Evolutionary conservation across 768 basidiomycete species (phyloP).

Genomic region (Lactarius hatsudake): DNA sequence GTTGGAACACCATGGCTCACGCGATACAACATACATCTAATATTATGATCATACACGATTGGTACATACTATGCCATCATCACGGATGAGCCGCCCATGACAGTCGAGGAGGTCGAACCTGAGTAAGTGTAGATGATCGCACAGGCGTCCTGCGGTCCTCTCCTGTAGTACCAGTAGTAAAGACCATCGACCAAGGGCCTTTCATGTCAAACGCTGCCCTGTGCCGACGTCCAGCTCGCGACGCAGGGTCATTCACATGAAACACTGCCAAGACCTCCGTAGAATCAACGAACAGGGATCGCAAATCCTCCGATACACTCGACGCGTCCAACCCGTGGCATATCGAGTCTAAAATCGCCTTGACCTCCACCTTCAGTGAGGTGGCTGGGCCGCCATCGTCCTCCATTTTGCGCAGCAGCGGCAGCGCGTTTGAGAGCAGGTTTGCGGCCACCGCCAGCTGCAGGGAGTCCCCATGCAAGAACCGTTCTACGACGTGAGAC

Average conservation of each 20-base stretch:
- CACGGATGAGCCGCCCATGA: neutral
- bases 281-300: constrained; percentile 5
- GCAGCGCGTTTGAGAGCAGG: neutral
- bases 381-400: neutral
- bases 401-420: constrained; percentile 4
- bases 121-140: neutral
- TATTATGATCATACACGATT: neutral
- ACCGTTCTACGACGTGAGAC: neutral
- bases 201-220: neutral
- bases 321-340: constrained; percentile 4
- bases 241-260: neutral
- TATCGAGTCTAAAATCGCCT: constrained; percentile 15
- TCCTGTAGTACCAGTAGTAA: neutral
- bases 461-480: neutral
- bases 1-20: neutral
- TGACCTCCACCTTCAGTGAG: constrained; percentile 5
- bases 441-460: constrained; percentile 16
- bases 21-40: neutral
- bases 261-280: constrained; percentile 8
- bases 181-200: constrained; percentile 14
- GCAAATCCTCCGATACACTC: constrained; percentile 8
- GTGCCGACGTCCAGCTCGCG: neutral
- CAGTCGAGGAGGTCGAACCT: neutral
- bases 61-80: neutral
- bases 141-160: neutral